phyloP scores from a whole-genome alignment of 257 asterid genomes.

The Fraxinus anomala region DNA sequence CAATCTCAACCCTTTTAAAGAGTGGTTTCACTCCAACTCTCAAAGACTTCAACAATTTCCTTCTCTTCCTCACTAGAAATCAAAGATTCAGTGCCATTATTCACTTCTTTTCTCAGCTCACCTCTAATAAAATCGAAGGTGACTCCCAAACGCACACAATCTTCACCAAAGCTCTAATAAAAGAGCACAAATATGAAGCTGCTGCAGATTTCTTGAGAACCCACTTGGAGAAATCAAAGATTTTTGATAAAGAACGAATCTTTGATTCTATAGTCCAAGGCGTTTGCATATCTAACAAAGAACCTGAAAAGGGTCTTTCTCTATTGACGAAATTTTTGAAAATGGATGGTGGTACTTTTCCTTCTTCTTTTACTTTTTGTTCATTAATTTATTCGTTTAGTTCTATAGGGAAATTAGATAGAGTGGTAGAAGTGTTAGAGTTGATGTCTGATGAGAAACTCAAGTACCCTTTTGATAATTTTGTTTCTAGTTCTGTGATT shows the following conservation, averaged over 20 bases:
- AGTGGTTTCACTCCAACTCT: slow-evolving; percentile 61
- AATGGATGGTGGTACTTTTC: slow-evolving; percentile 36
- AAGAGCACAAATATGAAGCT: slow-evolving; percentile 49
- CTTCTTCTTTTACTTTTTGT: slow-evolving; percentile 68
- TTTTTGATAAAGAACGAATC: slow-evolving; percentile 40
- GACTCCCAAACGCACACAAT: slow-evolving; percentile 47
- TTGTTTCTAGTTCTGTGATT: slow-evolving; percentile 74
- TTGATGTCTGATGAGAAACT: slow-evolving; percentile 54
- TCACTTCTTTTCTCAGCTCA: slow-evolving; percentile 52
- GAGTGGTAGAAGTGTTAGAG: slow-evolving; percentile 62
- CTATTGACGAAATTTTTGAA: slow-evolving; percentile 45
- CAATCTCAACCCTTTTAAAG: slow-evolving; percentile 51
- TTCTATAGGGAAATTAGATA: slow-evolving; percentile 55
- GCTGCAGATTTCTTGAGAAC: slow-evolving; percentile 53
- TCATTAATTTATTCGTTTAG: slow-evolving; percentile 54
- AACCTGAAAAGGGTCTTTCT: slow-evolving; percentile 60
- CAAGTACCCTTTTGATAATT: slow-evolving; percentile 63
- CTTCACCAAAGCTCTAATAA: slow-evolving; percentile 51
- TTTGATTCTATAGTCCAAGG: slow-evolving; percentile 63
- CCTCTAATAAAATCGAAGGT: slow-evolving; percentile 40
- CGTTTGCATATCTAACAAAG: slow-evolving; percentile 41
- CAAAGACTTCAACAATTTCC: slow-evolving; percentile 57
- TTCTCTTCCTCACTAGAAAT: slow-evolving; percentile 47
- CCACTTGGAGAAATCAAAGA: slow-evolving; percentile 31
- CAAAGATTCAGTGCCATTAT: slow-evolving; percentile 49